These are phyloP conservation scores for Suillus tomentosus DNA, from an alignment of 768 basidiomycete species.

Conservation along the genomic window DNA sequence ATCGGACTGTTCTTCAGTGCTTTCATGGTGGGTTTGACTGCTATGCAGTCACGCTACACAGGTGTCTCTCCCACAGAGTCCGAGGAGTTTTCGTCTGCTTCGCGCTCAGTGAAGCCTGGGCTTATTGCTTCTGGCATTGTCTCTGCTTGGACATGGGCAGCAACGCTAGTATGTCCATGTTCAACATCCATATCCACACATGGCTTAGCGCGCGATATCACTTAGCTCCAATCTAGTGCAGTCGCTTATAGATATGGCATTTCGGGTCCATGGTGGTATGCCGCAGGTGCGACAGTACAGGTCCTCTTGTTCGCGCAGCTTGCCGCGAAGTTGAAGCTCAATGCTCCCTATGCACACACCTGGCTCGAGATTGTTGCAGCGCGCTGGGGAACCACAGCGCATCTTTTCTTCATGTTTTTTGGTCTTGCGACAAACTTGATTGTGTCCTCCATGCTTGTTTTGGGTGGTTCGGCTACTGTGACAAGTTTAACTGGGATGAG, in stretches of 20 bases:
- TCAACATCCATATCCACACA: neutral
- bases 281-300: slow-evolving; percentile 85
- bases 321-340: slow-evolving; percentile 88
- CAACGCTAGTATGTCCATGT: slow-evolving; percentile 54
- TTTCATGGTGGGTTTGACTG: slow-evolving; percentile 78
- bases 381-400: slow-evolving; percentile 80
- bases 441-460: slow-evolving; percentile 81
- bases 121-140: slow-evolving; percentile 93
- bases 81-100: slow-evolving; percentile 84
- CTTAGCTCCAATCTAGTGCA: slow-evolving; percentile 74
- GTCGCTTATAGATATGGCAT: slow-evolving; percentile 87
- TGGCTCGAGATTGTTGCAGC: slow-evolving; percentile 85
- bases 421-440: slow-evolving; percentile 92
- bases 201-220: slow-evolving; percentile 14
- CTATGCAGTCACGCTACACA: slow-evolving; percentile 83
- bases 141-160: slow-evolving; percentile 89
- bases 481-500: slow-evolving; percentile 86
- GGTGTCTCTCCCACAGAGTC: slow-evolving; percentile 75
- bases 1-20: slow-evolving; percentile 88
- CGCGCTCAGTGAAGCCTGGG: slow-evolving; percentile 85
- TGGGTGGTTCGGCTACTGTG: slow-evolving; percentile 87
- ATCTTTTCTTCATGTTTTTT: slow-evolving; percentile 88
- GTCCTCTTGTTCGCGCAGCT: slow-evolving; percentile 91
- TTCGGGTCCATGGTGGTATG: slow-evolving; percentile 90
- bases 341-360: slow-evolving; percentile 86